Evolutionary conservation across 495 filamentous ascomycete genomes (phyloP), one percentile per base, ranked within the genome.

Genomic region (Annulohypoxylon maeteangense): DNA sequence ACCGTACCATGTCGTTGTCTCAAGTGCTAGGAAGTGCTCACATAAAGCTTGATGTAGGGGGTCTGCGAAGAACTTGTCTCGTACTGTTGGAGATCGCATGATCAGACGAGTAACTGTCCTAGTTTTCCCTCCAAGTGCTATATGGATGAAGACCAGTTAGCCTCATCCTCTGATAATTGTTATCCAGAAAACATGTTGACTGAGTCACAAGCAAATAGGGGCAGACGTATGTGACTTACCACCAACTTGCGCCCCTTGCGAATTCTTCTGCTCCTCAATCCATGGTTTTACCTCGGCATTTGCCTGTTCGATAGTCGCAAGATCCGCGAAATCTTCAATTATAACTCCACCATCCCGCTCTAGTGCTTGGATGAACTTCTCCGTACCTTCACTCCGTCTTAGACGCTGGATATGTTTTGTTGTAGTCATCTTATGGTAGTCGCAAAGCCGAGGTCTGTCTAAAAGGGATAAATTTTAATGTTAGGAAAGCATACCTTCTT

Each of bases 1-100:
- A 12, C 73, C 76, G 12, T 78, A 75, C 78, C 45, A 79, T 42
- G 67, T 76, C 47, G 60, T 71, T 22, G 66, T 63, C 27, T 53
- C 36, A 16, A 62, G 50, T 1, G 45, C 59, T 1, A 75, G 22
- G 48, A 75, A 75, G 31, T 68, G 51, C 29, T 68, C 63, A 8
- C 47, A 40, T 2, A 66, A 45, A 31, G 64, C 64, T 48, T 65
- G 68, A 34, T 65, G 58, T 10, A 67, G 51, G 7, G 70, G 60
- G 20, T 70, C 71, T 6, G 75, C 62, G 31, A 71, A 67, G 31
- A 65, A 74, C 23, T 70, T 69, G 67, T 71, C 75, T 22, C 74
- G 74, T 10, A 47, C 70, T 2, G 71, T 75, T 8, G 58, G 65
- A n/a, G 51, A 59, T 22, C 68, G 40, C 20, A 36, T 38, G 8